Percentiles rank a stretch among this genome's conserved stretches.
Conservation (phyloP, 345 rosid genomes). For the Psidium guajava region DNA sequence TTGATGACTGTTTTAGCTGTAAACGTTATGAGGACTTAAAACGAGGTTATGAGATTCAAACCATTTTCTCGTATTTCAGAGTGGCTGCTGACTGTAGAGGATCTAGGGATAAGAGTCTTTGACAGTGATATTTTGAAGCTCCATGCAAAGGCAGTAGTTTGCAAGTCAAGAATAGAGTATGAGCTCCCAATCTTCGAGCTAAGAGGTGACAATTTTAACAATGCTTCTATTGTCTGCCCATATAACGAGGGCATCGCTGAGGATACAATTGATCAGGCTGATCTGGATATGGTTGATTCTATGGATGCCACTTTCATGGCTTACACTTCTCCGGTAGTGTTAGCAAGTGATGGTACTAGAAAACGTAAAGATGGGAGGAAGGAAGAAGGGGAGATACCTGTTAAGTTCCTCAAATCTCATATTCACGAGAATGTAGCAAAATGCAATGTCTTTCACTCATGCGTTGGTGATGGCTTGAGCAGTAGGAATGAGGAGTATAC, state of each 20-base stretch:
- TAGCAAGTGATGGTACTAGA: constrained; percentile 24
- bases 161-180: constrained; percentile 24
- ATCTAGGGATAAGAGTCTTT: constrained; percentile 47
- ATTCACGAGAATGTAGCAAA: constrained; percentile 7
- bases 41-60: not conserved
- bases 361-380: constrained; percentile 56
- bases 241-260: not conserved
- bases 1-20: not conserved
- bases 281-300: constrained; percentile 24
- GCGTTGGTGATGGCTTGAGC: constrained; percentile 16
- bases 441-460: constrained; percentile 6
- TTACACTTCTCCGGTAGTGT: constrained; percentile 8
- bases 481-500: constrained; percentile 37
- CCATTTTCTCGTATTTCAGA: constrained; percentile 20
- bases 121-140: constrained; percentile 30
- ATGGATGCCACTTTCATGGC: not conserved
- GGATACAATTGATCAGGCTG: constrained; percentile 5
- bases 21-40: not conserved
- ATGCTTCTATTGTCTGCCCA: not conserved
- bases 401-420: constrained; percentile 37
- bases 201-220: constrained; percentile 3
- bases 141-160: constrained; percentile 34
- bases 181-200: constrained; percentile 1
- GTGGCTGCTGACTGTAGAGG: constrained; percentile 55
- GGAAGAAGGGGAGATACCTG: constrained; percentile 26